Base-by-base conservation (phyloP, 2,329 filamentous ascomycete genomes). In the Malbranchea cinnamomea region DNA sequence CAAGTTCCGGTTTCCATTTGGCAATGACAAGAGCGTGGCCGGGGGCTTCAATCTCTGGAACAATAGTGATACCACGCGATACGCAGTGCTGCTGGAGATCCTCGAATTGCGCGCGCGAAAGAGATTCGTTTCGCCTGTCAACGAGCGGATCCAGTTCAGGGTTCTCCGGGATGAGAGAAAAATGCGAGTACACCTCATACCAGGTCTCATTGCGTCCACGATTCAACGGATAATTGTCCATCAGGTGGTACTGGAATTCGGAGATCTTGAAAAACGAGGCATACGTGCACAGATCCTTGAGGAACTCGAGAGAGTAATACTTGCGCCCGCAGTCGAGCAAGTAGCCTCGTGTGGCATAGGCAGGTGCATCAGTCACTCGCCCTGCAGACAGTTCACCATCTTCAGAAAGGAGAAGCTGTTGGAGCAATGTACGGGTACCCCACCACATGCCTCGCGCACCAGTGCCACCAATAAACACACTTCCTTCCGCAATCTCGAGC, bases 221-320 rank as follows among this genome's bases (percentile, higher is more conserved):
- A 13, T 55, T 50, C 1, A 60, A 50, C 20, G 66, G 67, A 24
- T 65, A 60, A 39, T 71, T 72, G 42, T 74, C 69, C 36, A 61
- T 68, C 3, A 70, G 53, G 41, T 74, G 69, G 11, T 72, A 46
- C 25, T 73, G 69, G 30, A 73, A 65, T 1, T 61, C 62, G 37
- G 70, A 71, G 38, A 71, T 62, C 41, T 73, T 74, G 52, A 69
- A 73, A 43, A 67, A 72, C 16, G 67, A 71, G 37, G 69, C 62
- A 45, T 71, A 73, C 0, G 62, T 58, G 46, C 69, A 73, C 37
- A 73, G 50, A n/a, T 72, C 67, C 23, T 59, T 54, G 10, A 73
- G 41, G 37, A 70, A 72, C 9, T 59, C 52, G 5, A 57, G 50
- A 0, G 68, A 62, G 38, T 72, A 73, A 44, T 61, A 73, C 41